Conservation (phyloP, 805 yeast genomes). For the Kuraishia piskuri region DNA sequence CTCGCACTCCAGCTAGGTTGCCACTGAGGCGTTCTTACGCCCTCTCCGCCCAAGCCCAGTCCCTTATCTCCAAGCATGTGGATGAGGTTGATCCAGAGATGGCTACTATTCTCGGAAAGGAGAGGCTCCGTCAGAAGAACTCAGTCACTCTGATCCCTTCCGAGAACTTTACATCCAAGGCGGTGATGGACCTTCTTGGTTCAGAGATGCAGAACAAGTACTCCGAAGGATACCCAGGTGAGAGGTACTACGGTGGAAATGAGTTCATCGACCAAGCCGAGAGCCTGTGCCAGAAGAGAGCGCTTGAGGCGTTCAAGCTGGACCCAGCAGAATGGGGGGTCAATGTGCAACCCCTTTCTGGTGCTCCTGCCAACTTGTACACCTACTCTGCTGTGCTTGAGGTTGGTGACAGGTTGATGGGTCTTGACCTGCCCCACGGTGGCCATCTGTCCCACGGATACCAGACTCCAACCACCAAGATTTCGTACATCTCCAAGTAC, state of each 20-base stretch:
- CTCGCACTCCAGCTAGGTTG: not conserved
- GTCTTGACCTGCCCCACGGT: constrained; percentile 95
- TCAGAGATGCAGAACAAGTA: constrained; percentile 97
- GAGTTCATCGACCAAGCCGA: constrained; percentile 91
- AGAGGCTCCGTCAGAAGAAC: constrained; percentile 79
- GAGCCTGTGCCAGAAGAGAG: constrained; percentile 83
- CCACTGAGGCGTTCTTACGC: not conserved
- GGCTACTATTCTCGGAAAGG: constrained; percentile 65
- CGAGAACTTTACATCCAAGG: constrained; percentile 91
- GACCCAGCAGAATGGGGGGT: constrained; percentile 91
- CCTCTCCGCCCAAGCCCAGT: constrained; percentile 1
- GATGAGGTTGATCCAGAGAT: constrained; percentile 79
- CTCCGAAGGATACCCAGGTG: constrained; percentile 98
- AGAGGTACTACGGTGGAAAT: constrained; percentile 97
- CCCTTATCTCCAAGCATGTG: constrained; percentile 51
- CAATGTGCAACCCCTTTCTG: constrained; percentile 90
- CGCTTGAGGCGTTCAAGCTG: constrained; percentile 72
- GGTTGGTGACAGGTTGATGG: constrained; percentile 92
- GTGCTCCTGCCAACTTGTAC: constrained; percentile 94
- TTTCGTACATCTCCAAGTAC: constrained; percentile 86
- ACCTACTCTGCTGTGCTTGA: constrained; percentile 85
- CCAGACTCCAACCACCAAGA: constrained; percentile 84
- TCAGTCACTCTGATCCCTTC: constrained; percentile 91
- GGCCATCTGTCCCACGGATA: constrained; percentile 98
- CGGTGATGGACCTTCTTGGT: constrained; percentile 91